These are phyloP conservation scores for Lachancea dasiensis DNA, from an alignment of 805 yeast species.

Conservation along the genomic window DNA sequence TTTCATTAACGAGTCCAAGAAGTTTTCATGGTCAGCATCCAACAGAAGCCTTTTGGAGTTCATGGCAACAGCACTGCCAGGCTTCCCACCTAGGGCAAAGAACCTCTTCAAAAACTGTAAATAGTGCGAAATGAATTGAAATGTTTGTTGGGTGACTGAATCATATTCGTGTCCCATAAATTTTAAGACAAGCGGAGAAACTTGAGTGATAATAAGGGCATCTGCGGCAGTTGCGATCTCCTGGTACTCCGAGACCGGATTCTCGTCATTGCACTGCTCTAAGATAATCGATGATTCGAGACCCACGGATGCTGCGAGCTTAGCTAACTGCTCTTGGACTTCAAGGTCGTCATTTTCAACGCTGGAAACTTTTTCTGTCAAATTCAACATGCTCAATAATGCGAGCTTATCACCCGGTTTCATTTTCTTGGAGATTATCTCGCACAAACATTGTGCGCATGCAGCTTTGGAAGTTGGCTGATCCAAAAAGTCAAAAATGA, in stretches of 20 bases:
- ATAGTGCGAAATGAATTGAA: slow-evolving; percentile 73
- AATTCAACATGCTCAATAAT: slow-evolving; percentile 59
- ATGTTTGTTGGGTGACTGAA: slow-evolving; percentile 77
- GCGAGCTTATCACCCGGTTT: slow-evolving; percentile 57
- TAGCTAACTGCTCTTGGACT: slow-evolving; percentile 70
- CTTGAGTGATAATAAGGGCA: slow-evolving; percentile 44
- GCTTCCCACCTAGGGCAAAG: slow-evolving; percentile 36
- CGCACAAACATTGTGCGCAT: slow-evolving; percentile 47
- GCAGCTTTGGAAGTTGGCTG: slow-evolving; percentile 44
- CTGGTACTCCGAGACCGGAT: slow-evolving; percentile 32
- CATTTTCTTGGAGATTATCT: slow-evolving; percentile 74
- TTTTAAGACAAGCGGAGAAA: slow-evolving; percentile 67
- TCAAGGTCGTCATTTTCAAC: slow-evolving; percentile 45
- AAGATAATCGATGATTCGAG: slow-evolving; percentile 65
- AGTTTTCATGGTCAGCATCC: slow-evolving; percentile 38
- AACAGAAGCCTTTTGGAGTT: slow-evolving; percentile 32
- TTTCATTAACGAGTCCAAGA: slow-evolving; percentile 57
- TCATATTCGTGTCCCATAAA: slow-evolving; percentile 81
- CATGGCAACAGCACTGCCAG: slow-evolving; percentile 35
- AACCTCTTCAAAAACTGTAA: slow-evolving; percentile 61
- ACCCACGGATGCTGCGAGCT: slow-evolving; percentile 66
- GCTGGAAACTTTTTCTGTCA: slow-evolving; percentile 45
- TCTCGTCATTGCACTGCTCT: slow-evolving; percentile 42
- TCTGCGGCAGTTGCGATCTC: slow-evolving; percentile 36
- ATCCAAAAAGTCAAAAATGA: slow-evolving; percentile 54